A percentile compares a stretch with the other conserved stretches of the same genome.
Evolutionary conservation across 2,329 filamentous ascomycete genomes (phyloP).

Genomic region (Trichoderma simmonsii): DNA sequence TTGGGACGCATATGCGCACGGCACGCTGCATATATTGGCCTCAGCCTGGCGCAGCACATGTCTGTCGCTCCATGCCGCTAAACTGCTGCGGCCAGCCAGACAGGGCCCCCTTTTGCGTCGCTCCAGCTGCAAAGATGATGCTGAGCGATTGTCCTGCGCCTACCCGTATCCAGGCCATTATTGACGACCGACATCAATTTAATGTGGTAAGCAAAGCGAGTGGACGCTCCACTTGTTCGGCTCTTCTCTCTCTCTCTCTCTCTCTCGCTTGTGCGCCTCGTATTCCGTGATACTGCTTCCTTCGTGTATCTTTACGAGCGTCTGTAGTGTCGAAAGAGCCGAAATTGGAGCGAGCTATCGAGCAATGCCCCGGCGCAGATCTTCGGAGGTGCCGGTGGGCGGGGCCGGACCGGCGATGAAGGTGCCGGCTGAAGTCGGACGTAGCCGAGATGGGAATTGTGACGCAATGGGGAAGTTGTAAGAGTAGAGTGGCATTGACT

Average conservation of each 20-base stretch:
- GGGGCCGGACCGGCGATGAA: neutral
- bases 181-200: neutral
- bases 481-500: neutral
- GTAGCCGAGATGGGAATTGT: neutral
- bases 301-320: neutral
- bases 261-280: neutral
- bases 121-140: neutral
- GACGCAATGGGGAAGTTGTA: neutral
- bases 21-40: constrained; percentile 8
- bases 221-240: neutral
- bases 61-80: neutral
- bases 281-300: neutral
- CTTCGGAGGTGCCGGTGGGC: neutral
- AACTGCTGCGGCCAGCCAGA: neutral
- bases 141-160: neutral
- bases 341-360: neutral
- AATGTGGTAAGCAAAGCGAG: constrained; percentile 8
- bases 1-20: neutral
- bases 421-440: neutral
- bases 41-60: neutral
- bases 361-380: neutral
- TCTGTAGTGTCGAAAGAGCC: neutral
- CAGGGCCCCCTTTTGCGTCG: neutral
- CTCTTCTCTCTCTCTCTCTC: neutral
- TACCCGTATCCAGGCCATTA: neutral